Conservation (phyloP, 352 stramenopile species). For the Stephanocyclus meneghinianus region DNA sequence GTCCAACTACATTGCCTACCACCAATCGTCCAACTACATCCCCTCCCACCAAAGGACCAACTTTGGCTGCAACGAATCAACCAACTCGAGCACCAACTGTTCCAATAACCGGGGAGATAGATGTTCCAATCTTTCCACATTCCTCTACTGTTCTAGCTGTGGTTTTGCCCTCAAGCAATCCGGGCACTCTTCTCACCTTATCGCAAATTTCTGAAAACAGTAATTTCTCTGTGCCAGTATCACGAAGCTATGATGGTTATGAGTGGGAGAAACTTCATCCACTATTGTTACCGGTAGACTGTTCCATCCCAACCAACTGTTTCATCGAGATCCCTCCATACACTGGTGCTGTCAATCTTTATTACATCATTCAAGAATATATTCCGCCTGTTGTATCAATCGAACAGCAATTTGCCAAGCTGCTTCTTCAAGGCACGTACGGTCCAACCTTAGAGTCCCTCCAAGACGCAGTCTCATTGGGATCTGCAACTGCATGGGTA, state of each 20-base stretch:
- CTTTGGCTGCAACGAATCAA: too few species aligned
- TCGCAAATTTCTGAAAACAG: constrained; percentile 3
- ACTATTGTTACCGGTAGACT: constrained; percentile 5
- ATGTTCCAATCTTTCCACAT: constrained; percentile 9
- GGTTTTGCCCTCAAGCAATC: constrained; percentile 1
- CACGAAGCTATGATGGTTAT: constrained; percentile 27
- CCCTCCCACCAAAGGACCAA: too few species aligned
- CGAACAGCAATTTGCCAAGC: constrained; percentile 14
- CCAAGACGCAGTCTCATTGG: constrained; percentile 22
- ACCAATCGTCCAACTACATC: too few species aligned
- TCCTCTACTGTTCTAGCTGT: background rate
- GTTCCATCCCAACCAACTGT: background rate
- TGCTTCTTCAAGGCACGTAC: constrained; percentile 49
- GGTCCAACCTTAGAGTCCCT: constrained; percentile 45
- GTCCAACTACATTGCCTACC: too few species aligned
- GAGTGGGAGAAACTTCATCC: constrained; percentile 30
- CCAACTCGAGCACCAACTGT: too few species aligned
- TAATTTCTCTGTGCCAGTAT: constrained; percentile 15
- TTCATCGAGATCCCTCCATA: constrained; percentile 7
- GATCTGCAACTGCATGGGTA: constrained; percentile 37
- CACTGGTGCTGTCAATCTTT: background rate
- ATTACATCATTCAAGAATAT: constrained; percentile 34
- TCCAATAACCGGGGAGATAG: background rate
- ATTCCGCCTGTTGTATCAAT: background rate
- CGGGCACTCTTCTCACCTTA: constrained; percentile 7